Base-by-base conservation (phyloP, 192 early-diverging fungal species). In the Linnemannia zychae region DNA sequence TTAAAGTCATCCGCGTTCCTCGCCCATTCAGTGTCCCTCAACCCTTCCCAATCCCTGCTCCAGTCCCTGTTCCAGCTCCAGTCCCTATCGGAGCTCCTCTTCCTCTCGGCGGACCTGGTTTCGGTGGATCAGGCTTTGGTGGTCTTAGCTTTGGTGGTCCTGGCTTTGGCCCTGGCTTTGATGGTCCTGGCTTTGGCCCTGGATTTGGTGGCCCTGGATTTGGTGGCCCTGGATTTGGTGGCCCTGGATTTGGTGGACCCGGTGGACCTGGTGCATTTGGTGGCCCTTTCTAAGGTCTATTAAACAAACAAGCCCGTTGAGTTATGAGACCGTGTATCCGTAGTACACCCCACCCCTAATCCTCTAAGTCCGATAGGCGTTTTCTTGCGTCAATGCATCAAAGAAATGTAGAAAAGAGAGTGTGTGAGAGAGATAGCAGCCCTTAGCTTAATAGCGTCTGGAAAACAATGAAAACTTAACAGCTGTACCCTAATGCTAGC, bases 41-140 rank as follows among this genome's bases (percentile, higher is more conserved):
- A 36, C 71, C 71, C 12, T 69, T 80, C 79, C 79, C 79, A 7
- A 67, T 80, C 7, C 66, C 63, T 44, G 31, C 47, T 12, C 78
- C 78, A 33, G 37, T 72, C 24, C 77, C 77, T 15, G 40, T 80
- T 3, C 78, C 78, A 7, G 53, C 53, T 0, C 77, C 77, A 1
- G 49, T 52, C 28, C 71, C 78, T 49, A 65, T 50, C 15, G 52
- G 22, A 28, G 75, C 47, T n/a, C 57, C 73, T 18, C 13, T 57
- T 15, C 48, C 34, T 17, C n/a, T 65, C 44, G 36, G 48, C 31
- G 71, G 72, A 1, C 34, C 34, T 63, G 46, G 46, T 3, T 47
- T 71, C 33, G 72, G 72, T 38, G 28, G 28, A 6, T 28, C 47
- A 37, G 71, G n/a, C n/a, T n/a, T n/a, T 20, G 49, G 46, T 11